Conservation (phyloP, 495 filamentous ascomycete genomes). For the Pyrenula aspistea region DNA sequence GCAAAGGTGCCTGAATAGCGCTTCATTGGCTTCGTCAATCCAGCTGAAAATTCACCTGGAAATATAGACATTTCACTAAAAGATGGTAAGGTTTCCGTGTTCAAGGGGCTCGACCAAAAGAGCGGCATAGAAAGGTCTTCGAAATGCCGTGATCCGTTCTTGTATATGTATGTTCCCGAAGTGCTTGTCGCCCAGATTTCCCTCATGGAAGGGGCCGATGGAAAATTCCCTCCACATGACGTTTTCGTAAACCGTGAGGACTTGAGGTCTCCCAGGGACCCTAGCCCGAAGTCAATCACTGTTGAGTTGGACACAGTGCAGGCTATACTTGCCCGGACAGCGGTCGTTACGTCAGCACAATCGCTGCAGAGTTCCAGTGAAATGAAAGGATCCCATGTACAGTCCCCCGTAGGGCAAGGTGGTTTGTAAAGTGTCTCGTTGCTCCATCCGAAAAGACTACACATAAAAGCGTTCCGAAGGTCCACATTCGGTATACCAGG, state of each 20-base stretch:
- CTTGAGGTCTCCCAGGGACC: too few species aligned
- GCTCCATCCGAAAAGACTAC: not conserved
- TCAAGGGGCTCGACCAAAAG: not conserved
- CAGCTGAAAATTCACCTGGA: too few species aligned
- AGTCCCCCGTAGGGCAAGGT: not conserved
- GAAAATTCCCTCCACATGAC: not conserved
- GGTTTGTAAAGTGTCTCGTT: not conserved
- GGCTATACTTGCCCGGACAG: not conserved
- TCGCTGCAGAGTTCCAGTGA: not conserved
- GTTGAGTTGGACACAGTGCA: too few species aligned
- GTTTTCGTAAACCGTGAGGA: too few species aligned
- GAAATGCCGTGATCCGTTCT: not conserved
- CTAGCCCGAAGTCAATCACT: too few species aligned
- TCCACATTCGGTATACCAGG: not conserved
- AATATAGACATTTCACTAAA: too few species aligned
- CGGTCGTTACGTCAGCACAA: not conserved
- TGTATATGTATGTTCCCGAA: not conserved
- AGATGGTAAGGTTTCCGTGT: not conserved
- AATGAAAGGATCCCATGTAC: not conserved
- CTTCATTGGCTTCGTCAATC: too few species aligned
- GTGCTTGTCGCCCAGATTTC: not conserved
- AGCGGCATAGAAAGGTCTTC: not conserved
- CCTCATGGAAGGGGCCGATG: not conserved
- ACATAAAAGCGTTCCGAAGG: not conserved
- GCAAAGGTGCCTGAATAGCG: not conserved